Evolutionary conservation across 2,329 filamentous ascomycete genomes (phyloP).

Genomic region (Fusarium hostae): DNA sequence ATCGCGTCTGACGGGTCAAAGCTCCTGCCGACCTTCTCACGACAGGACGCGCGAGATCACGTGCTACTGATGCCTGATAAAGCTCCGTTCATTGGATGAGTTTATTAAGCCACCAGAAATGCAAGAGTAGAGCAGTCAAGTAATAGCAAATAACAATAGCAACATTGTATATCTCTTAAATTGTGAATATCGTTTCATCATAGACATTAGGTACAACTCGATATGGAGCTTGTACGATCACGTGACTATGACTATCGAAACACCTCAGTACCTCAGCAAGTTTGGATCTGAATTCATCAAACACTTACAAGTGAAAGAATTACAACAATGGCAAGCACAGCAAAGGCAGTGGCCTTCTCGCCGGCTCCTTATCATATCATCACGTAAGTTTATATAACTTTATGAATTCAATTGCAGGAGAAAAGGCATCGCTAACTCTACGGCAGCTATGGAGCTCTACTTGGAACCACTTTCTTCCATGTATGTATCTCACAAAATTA

Average conservation of each 20-base stretch:
- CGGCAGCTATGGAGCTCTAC: conserved; percentile 82
- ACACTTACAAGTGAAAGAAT: conserved; percentile 1
- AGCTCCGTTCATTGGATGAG: background rate
- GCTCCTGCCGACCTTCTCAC: background rate
- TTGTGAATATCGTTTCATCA: background rate
- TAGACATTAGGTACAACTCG: background rate
- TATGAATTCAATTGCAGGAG: background rate
- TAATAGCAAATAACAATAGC: background rate
- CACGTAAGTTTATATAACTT: conserved; percentile 62
- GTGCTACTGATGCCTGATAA: background rate
- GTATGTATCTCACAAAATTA: conserved; percentile 51
- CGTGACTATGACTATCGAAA: conserved; percentile 42
- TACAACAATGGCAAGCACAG: conserved; percentile 58
- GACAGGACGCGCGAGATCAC: background rate
- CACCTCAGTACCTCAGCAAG: conserved; percentile 18
- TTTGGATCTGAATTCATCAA: conserved; percentile 13
- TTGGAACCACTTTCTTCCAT: conserved; percentile 90
- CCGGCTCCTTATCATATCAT: conserved; percentile 81
- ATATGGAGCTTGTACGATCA: conserved; percentile 29
- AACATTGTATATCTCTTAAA: background rate
- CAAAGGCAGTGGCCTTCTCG: conserved; percentile 66
- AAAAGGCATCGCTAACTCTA: conserved; percentile 33
- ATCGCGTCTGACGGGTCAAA: background rate
- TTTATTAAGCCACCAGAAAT: background rate
- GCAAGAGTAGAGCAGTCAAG: background rate